A percentile compares a stretch with the other conserved stretches of the same genome.
Evolutionary conservation across 495 filamentous ascomycete species (phyloP).

Genomic region (Penicillium lividum): DNA sequence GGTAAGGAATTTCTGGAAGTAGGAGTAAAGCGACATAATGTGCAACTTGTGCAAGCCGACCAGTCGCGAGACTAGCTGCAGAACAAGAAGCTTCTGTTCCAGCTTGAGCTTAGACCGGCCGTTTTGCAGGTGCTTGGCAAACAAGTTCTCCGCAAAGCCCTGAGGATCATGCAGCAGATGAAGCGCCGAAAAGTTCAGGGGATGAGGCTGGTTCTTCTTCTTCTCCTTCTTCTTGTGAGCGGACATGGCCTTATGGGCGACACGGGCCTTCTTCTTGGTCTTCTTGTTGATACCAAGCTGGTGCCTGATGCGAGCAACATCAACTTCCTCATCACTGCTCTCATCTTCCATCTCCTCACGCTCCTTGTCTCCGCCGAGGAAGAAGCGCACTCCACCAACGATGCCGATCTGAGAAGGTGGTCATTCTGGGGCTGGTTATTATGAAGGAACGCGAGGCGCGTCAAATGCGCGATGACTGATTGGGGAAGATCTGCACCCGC

Average conservation of each 20-base stretch:
- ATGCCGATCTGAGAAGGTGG: too few relatives aligned
- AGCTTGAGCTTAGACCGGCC: constrained; percentile 81
- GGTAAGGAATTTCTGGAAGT: constrained; percentile 81
- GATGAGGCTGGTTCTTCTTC: constrained; percentile 83
- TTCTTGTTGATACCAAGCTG: constrained; percentile 93
- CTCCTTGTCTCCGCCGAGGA: constrained; percentile 93
- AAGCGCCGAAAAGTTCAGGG: constrained; percentile 96
- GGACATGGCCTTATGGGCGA: constrained; percentile 73
- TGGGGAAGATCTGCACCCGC: too few relatives aligned
- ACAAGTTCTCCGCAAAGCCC: constrained; percentile 87
- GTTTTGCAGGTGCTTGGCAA: constrained; percentile 87
- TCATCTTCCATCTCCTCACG: constrained; percentile 90
- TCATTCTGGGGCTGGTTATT: too few relatives aligned
- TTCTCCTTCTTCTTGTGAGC: constrained; percentile 73
- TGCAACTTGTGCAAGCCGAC: constrained; percentile 91
- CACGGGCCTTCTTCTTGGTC: constrained; percentile 78
- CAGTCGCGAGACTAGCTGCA: constrained; percentile 87
- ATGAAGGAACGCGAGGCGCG: too few relatives aligned
- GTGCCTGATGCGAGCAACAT: constrained; percentile 80
- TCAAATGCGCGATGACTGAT: too few relatives aligned
- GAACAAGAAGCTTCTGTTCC: constrained; percentile 84
- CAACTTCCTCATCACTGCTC: constrained; percentile 77
- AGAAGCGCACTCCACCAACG: constrained; percentile 84
- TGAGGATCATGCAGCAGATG: constrained; percentile 95
- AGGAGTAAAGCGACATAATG: constrained; percentile 81